Percentiles rank a stretch among this genome's conserved stretches.
These are phyloP conservation scores for Clausena lansium DNA, from an alignment of 345 rosid species.

Conservation along the genomic window DNA sequence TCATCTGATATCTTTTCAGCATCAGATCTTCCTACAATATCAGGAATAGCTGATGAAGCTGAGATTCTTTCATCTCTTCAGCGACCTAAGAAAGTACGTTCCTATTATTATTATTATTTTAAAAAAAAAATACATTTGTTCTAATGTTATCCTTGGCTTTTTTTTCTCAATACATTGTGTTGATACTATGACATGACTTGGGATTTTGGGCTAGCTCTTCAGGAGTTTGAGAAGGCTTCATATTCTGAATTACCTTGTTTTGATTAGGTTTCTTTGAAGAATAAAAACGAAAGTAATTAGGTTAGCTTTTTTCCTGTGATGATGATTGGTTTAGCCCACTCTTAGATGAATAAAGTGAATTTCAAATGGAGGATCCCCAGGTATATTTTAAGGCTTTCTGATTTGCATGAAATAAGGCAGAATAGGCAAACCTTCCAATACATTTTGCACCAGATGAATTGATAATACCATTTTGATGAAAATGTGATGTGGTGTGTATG, in stretches of 20 bases:
- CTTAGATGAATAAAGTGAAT: background rate
- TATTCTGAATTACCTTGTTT: background rate
- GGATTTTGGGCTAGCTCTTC: background rate
- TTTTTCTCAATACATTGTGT: background rate
- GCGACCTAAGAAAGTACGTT: constrained; percentile 79
- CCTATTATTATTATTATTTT: too few relatives aligned
- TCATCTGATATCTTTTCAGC: constrained; percentile 69
- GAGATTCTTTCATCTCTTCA: constrained; percentile 98
- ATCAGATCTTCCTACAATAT: constrained; percentile 81
- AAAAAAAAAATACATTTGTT: background rate
- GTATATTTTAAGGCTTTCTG: background rate
- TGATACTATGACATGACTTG: background rate
- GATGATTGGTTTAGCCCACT: background rate
- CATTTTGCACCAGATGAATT: background rate
- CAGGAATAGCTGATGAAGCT: constrained; percentile 89
- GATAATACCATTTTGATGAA: background rate
- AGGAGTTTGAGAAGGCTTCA: background rate
- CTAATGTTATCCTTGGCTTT: background rate
- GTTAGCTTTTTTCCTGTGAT: background rate
- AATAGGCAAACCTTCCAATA: background rate
- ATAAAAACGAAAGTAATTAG: background rate
- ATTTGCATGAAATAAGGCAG: background rate
- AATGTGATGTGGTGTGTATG: background rate
- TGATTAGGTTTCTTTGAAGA: background rate
- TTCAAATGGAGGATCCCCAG: background rate